Percentiles rank a stretch among this genome's conserved stretches.
These are phyloP conservation scores for Starmerella vaccinii DNA, from an alignment of 805 yeast genomes.

Conservation along the genomic window DNA sequence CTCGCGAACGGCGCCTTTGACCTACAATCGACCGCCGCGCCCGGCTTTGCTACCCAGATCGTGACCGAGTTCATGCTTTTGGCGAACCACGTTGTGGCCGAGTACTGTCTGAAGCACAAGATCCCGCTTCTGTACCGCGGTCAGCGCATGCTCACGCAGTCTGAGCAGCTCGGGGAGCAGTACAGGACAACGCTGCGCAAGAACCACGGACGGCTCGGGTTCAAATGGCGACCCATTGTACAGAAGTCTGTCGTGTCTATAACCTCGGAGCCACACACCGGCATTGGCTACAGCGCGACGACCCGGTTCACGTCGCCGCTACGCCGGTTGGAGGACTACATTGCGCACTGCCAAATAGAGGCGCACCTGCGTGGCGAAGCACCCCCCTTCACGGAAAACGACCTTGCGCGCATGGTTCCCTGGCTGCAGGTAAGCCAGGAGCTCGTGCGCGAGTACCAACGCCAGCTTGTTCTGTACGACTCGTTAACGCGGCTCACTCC, in stretches of 20 bases:
- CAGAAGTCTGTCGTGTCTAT: constrained; percentile 45
- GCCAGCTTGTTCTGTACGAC: not conserved
- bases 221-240: constrained; percentile 38
- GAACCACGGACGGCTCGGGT: constrained; percentile 24
- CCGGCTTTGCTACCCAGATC: constrained; percentile 27
- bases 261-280: constrained; percentile 42
- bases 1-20: constrained; percentile 35
- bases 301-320: constrained; percentile 82
- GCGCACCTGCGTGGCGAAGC: constrained; percentile 31
- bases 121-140: constrained; percentile 28
- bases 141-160: constrained; percentile 23
- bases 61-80: constrained; percentile 80
- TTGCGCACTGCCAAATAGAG: constrained; percentile 70
- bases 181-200: constrained; percentile 2
- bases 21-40: constrained; percentile 23
- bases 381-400: constrained; percentile 9
- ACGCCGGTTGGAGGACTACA: constrained; percentile 67
- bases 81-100: constrained; percentile 45
- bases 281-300: constrained; percentile 54
- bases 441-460: not conserved
- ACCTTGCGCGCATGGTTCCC: constrained; percentile 1
- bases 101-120: constrained; percentile 18
- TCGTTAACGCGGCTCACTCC: not conserved
- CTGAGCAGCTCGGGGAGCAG: not conserved
- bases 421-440: constrained; percentile 7